These are phyloP conservation scores for Sicyos edulis DNA, from an alignment of 306 rosid genomes.

Conservation along the genomic window DNA sequence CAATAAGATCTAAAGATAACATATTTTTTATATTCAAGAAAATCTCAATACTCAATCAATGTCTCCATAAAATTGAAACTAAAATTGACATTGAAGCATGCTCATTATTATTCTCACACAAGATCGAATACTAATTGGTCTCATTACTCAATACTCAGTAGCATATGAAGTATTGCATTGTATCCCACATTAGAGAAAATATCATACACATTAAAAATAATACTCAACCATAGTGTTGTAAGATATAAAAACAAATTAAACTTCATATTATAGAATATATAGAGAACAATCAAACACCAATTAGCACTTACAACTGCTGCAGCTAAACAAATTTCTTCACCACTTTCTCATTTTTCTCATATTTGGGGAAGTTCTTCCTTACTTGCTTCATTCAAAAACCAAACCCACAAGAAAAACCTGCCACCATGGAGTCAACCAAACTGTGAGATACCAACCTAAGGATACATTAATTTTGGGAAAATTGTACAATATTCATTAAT, in stretches of 20 bases:
- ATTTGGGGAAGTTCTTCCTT: conserved; percentile 17
- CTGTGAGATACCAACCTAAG: not conserved
- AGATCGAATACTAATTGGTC: conserved; percentile 7
- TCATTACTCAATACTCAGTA: not conserved
- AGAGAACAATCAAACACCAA: conserved; percentile 14
- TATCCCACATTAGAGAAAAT: conserved; percentile 10
- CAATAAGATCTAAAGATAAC: not conserved
- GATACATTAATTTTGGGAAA: too few species aligned
- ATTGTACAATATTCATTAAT: too few species aligned
- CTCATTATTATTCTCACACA: not conserved
- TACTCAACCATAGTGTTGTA: conserved; percentile 14
- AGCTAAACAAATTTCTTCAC: conserved; percentile 12
- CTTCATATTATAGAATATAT: conserved; percentile 12
- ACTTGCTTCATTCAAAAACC: conserved; percentile 20
- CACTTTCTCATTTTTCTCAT: conserved; percentile 19
- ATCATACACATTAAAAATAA: conserved; percentile 11
- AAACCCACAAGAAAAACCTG: conserved; percentile 22
- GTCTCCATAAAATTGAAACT: not conserved
- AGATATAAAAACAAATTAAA: conserved; percentile 14
- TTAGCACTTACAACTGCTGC: conserved; percentile 17
- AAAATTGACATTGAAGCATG: not conserved
- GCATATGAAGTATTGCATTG: not conserved
- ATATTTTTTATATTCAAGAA: not conserved
- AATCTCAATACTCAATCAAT: not conserved
- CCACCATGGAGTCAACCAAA: not conserved